Evolutionary conservation across 768 basidiomycete species (phyloP).

Genomic region (Psilocybe sp.): DNA sequence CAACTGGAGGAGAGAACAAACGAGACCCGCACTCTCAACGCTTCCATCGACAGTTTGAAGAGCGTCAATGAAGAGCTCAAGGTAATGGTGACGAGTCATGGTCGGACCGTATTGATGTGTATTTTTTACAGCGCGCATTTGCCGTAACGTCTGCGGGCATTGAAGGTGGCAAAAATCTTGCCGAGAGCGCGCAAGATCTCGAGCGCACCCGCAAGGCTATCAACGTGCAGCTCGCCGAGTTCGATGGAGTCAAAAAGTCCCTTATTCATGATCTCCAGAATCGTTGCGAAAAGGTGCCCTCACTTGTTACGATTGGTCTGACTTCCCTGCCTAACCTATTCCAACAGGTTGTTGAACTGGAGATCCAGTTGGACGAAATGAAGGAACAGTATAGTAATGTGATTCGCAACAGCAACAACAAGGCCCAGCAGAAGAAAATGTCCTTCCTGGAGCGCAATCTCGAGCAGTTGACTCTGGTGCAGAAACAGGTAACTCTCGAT

Average conservation of each 20-base stretch:
- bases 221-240: conserved; percentile 97
- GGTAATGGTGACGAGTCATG: conserved; percentile 41
- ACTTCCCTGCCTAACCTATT: conserved; percentile 4
- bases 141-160: conserved; percentile 96
- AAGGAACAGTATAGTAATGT: conserved; percentile 99
- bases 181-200: conserved; percentile 95
- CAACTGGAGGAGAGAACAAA: conserved; percentile 82
- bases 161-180: conserved; percentile 94
- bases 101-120: conserved; percentile 2
- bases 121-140: conserved; percentile 75
- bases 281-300: conserved; percentile 92
- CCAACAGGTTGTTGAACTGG: conserved; percentile 91
- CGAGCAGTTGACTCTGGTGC: conserved; percentile 91
- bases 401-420: conserved; percentile 96
- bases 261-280: conserved; percentile 99
- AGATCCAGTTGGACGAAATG: conserved; percentile 97
- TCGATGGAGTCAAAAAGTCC: conserved; percentile 98
- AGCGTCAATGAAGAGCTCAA: conserved; percentile 98
- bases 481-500: conserved; percentile 77
- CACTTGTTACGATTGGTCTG: neutral
- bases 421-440: conserved; percentile 99
- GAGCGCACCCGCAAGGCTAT: conserved; percentile 96
- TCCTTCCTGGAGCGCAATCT: conserved; percentile 96
- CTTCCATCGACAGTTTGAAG: conserved; percentile 89
- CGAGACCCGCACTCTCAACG: conserved; percentile 82